A percentile compares a stretch with the other conserved stretches of the same genome.
Conservation (phyloP, 371 early-diverging fungal species). For the Rhizopus microsporus region DNA sequence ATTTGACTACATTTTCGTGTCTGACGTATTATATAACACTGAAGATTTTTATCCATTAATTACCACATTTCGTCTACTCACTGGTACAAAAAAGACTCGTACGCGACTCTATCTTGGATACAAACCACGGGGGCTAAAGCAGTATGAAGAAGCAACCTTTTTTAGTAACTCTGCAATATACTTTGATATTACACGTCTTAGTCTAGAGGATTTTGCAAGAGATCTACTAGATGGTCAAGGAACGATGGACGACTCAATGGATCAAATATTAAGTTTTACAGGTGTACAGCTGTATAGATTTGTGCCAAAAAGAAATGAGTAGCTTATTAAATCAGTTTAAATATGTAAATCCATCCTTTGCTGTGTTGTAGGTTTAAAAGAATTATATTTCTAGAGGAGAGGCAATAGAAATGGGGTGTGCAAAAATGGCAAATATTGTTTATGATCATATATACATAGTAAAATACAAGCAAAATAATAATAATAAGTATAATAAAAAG, state of each 20-base stretch:
- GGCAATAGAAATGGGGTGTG: too few relatives aligned
- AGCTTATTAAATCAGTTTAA: background rate
- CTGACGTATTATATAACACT: conserved; percentile 59
- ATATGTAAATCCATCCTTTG: too few relatives aligned
- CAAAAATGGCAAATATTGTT: too few relatives aligned
- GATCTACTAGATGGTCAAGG: background rate
- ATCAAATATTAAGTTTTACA: background rate
- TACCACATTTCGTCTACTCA: conserved; percentile 41
- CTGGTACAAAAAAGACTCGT: conserved; percentile 12
- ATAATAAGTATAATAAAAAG: background rate
- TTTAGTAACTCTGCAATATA: conserved; percentile 30
- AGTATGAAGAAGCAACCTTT: conserved; percentile 32
- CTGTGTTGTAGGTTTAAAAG: too few relatives aligned
- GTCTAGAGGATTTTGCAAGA: background rate
- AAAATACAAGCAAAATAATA: too few relatives aligned
- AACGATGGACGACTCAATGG: background rate
- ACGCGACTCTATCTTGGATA: conserved; percentile 47
- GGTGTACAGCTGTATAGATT: conserved; percentile 1
- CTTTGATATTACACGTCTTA: conserved; percentile 14
- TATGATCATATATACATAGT: too few relatives aligned
- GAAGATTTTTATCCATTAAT: conserved; percentile 39
- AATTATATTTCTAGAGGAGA: too few relatives aligned
- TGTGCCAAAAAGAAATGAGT: background rate
- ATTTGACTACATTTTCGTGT: conserved; percentile 54
- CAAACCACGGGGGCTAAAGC: conserved; percentile 37